A percentile compares a stretch with the other conserved stretches of the same genome.
These are phyloP conservation scores for Nothophaeocryptopus gaeumannii DNA, from an alignment of 2,329 filamentous ascomycete species.

Conservation along the genomic window DNA sequence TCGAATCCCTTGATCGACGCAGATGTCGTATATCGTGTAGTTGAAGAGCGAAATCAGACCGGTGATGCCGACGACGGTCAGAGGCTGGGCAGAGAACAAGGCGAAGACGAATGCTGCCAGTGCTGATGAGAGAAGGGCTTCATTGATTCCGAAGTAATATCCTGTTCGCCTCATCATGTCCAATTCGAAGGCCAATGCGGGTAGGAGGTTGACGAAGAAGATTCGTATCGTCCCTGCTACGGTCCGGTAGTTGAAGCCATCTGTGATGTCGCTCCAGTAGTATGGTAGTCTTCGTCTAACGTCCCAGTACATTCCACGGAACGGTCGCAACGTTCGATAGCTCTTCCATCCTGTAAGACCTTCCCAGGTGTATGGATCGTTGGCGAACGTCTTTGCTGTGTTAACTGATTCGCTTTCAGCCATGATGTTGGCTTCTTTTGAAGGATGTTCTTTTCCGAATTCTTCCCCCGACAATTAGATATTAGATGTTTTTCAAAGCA, in stretches of 20 bases:
- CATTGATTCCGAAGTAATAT: constrained; percentile 56
- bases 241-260: constrained; percentile 55
- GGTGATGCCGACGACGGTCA: constrained; percentile 58
- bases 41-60: constrained; percentile 56
- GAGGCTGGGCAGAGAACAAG: constrained; percentile 50
- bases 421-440: no score
- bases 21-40: constrained; percentile 60
- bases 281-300: constrained; percentile 52
- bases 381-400: constrained; percentile 21
- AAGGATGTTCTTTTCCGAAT: no score
- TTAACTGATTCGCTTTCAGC: no score
- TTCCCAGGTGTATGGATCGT: constrained; percentile 39
- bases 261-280: constrained; percentile 55
- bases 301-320: constrained; percentile 56
- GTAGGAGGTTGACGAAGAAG: constrained; percentile 59
- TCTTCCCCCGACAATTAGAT: no score
- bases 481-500: no score
- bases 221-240: constrained; percentile 56
- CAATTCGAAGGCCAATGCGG: constrained; percentile 57
- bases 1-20: constrained; percentile 47
- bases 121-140: constrained; percentile 55
- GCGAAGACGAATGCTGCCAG: constrained; percentile 57
- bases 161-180: constrained; percentile 58
- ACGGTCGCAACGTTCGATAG: constrained; percentile 42
- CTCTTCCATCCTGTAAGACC: constrained; percentile 35